These are phyloP conservation scores for Myxozyma neglecta DNA, from an alignment of 805 yeast species.

Conservation along the genomic window DNA sequence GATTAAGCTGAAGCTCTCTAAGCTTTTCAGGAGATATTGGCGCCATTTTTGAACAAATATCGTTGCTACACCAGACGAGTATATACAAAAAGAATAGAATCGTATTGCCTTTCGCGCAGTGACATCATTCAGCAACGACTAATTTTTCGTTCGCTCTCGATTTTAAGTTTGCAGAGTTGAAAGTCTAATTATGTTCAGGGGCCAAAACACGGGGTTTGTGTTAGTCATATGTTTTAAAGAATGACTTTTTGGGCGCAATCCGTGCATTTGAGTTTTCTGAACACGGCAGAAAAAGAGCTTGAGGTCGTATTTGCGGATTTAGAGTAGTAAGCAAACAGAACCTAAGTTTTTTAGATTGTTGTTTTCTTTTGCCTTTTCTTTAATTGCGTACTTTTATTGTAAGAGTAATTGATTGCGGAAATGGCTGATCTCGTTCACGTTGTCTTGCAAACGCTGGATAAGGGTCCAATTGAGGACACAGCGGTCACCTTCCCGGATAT, in stretches of 20 bases:
- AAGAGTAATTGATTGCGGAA: not conserved
- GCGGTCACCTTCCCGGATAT: slow-evolving; percentile 62
- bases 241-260: not conserved
- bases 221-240: too few species aligned
- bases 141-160: too few species aligned
- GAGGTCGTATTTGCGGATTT: too few species aligned
- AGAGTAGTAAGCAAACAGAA: too few species aligned
- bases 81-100: not conserved
- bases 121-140: too few species aligned
- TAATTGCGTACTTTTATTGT: not conserved
- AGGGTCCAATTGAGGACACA: slow-evolving; percentile 69
- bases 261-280: not conserved
- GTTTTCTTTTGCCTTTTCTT: not conserved
- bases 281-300: not conserved
- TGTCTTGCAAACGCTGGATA: slow-evolving; percentile 65
- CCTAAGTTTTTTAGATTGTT: not conserved
- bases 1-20: slow-evolving; percentile 64
- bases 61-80: not conserved
- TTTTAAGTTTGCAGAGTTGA: too few species aligned
- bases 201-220: too few species aligned
- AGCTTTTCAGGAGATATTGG: slow-evolving; percentile 61
- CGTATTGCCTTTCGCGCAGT: not conserved
- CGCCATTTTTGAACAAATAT: slow-evolving; percentile 15
- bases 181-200: too few species aligned
- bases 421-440: slow-evolving; percentile 32